Conservation (phyloP, 2,329 filamentous ascomycete genomes). For the Cladosporium colombiae region DNA sequence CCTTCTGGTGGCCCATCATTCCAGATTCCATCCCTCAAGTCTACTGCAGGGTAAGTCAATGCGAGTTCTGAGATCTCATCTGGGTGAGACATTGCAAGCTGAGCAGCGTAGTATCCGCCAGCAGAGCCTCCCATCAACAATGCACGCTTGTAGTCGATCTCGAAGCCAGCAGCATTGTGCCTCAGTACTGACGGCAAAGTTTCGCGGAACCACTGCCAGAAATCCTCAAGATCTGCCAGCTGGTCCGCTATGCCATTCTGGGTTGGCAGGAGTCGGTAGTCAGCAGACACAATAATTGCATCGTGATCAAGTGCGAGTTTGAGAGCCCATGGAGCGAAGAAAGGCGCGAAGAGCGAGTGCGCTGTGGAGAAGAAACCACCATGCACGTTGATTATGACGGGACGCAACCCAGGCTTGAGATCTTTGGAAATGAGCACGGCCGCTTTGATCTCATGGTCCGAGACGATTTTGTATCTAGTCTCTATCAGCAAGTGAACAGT, state of each 20-base stretch:
- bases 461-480: constrained; percentile 8
- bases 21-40: constrained; percentile 1
- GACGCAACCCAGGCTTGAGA: not conserved
- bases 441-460: constrained; percentile 8
- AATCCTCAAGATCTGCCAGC: constrained; percentile 16
- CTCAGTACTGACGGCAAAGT: not conserved
- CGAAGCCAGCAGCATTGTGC: not conserved
- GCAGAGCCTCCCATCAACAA: constrained; percentile 8
- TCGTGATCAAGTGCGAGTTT: constrained; percentile 12
- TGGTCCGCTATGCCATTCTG: constrained; percentile 11
- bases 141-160: not conserved
- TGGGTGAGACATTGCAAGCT: constrained; percentile 13
- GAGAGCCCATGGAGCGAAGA: constrained; percentile 15
- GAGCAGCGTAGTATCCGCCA: constrained; percentile 6
- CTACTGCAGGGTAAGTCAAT: constrained; percentile 7
- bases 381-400: constrained; percentile 12
- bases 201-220: constrained; percentile 7
- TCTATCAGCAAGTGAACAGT: not conserved
- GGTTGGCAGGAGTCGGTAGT: constrained; percentile 15
- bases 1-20: not conserved
- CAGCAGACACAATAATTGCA: constrained; percentile 15
- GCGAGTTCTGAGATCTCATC: constrained; percentile 6
- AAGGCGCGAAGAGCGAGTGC: constrained; percentile 14
- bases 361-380: constrained; percentile 16
- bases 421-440: constrained; percentile 11